Conservation (phyloP, 495 filamentous ascomycete species). For the Baudoinia panamericana region DNA sequence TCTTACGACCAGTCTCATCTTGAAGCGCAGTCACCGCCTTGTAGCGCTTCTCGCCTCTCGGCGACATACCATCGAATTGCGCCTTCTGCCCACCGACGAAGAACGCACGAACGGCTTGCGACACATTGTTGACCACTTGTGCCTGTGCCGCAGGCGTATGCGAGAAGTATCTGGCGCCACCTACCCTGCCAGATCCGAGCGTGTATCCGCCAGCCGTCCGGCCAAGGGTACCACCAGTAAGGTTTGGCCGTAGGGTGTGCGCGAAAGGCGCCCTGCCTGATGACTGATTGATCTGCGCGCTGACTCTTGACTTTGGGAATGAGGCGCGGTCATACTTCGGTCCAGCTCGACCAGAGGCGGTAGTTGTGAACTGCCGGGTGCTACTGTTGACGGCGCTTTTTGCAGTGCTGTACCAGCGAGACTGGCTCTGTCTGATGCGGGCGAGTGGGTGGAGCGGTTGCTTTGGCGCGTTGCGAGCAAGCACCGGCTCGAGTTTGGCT, state of each 20-base stretch:
- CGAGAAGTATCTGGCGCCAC: conserved; percentile 75
- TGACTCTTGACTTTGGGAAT: conserved; percentile 53
- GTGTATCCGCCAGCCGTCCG: conserved; percentile 80
- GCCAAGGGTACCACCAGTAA: conserved; percentile 76
- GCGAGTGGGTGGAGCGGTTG: conserved; percentile 64
- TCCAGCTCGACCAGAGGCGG: conserved; percentile 32
- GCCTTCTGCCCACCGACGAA: conserved; percentile 75
- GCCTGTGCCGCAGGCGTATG: conserved; percentile 73
- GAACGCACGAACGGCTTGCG: conserved; percentile 78
- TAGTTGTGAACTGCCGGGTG: conserved; percentile 49
- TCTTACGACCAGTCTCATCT: conserved; percentile 51
- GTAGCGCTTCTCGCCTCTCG: conserved; percentile 62
- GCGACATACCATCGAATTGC: conserved; percentile 61
- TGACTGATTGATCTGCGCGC: conserved; percentile 49
- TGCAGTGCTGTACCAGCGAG: conserved; percentile 59
- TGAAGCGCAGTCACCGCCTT: conserved; percentile 55
- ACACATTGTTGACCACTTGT: conserved; percentile 90
- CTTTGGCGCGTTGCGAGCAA: conserved; percentile 40
- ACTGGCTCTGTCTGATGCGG: conserved; percentile 52
- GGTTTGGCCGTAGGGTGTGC: conserved; percentile 76
- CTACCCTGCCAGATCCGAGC: conserved; percentile 53
- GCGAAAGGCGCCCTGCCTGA: conserved; percentile 76
- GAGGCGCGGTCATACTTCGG: conserved; percentile 47
- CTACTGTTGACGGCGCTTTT: conserved; percentile 34
- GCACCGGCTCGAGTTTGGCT: conserved; percentile 40